phyloP scores from a whole-genome alignment of 305 asterid genomes.

The Caryopteris hybrid region DNA sequence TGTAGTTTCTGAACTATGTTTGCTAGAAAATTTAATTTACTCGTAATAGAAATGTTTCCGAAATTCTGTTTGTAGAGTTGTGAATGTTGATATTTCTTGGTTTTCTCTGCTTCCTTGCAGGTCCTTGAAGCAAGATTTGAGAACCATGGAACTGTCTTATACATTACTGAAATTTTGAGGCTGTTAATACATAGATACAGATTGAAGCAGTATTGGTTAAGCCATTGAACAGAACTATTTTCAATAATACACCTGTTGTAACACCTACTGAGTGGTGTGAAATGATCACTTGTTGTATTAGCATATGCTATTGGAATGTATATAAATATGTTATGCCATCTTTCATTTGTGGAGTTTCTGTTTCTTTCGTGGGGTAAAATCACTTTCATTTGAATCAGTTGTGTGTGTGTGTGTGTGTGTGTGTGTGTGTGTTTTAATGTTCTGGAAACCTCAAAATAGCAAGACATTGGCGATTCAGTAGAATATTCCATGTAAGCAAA shows the following conservation, averaged over 20 bases:
- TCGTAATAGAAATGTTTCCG: not conserved
- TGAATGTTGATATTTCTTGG: not conserved
- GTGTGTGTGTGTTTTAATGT: no score
- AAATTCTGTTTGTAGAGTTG: not conserved
- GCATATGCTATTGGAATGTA: constrained; percentile 6
- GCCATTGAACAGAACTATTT: not conserved
- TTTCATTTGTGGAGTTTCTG: not conserved
- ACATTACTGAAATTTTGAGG: not conserved
- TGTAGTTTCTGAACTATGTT: not conserved
- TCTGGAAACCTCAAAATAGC: no score
- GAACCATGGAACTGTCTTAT: constrained; percentile 11
- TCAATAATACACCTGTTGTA: constrained; percentile 2
- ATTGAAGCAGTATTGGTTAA: not conserved
- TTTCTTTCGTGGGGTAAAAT: no score
- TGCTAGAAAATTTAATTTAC: not conserved
- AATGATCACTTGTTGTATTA: not conserved
- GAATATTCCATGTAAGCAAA: no score
- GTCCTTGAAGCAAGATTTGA: constrained; percentile 20
- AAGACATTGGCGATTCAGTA: no score
- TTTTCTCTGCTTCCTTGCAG: constrained; percentile 18
- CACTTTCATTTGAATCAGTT: no score
- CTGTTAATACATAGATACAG: constrained; percentile 6
- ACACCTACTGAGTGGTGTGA: not conserved
- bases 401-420: no score
- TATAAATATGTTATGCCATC: constrained; percentile 3